A percentile compares a stretch with the other conserved stretches of the same genome.
These are phyloP conservation scores for Staphylotrichum longicolle DNA, from an alignment of 495 filamentous ascomycete species.

Conservation along the genomic window DNA sequence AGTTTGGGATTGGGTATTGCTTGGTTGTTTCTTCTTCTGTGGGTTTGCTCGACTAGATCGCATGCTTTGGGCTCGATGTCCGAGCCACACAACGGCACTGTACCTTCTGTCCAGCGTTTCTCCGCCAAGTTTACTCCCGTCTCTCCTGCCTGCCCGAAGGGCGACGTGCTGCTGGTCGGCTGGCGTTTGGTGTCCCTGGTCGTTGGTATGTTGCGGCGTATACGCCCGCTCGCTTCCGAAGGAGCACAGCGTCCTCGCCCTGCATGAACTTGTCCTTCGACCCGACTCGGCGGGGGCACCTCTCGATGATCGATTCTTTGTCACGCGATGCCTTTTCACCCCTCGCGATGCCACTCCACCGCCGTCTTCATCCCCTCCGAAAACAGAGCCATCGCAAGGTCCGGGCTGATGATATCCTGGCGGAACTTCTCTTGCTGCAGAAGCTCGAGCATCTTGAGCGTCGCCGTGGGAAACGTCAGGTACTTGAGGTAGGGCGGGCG, in stretches of 20 bases:
- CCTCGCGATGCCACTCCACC: conserved; percentile 46
- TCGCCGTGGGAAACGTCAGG: conserved; percentile 76
- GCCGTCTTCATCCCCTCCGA: conserved; percentile 54
- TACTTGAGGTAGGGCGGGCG: conserved; percentile 81
- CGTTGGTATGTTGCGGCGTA: not conserved
- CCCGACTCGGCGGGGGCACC: no score
- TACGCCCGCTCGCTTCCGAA: not conserved
- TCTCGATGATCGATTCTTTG: not conserved
- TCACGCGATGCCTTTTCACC: conserved; percentile 20
- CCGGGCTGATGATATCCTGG: conserved; percentile 73
- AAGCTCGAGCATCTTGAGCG: conserved; percentile 76
- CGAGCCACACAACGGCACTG: no score
- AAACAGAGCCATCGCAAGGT: conserved; percentile 62
- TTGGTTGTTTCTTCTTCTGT: conserved; percentile 4
- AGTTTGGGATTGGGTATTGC: conserved; percentile 23
- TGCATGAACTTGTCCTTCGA: no score
- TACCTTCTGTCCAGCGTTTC: not conserved
- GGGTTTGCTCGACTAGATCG: conserved; percentile 4
- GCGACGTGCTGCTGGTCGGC: conserved; percentile 3
- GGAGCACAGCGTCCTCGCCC: no score
- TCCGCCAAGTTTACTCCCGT: not conserved
- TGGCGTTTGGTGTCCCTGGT: not conserved
- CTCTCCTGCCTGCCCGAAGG: not conserved
- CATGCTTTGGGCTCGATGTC: no score
- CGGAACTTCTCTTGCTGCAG: conserved; percentile 82